Evolutionary conservation across 106 monocot species (phyloP).

Genomic region (Acanthochlamys bracteata): DNA sequence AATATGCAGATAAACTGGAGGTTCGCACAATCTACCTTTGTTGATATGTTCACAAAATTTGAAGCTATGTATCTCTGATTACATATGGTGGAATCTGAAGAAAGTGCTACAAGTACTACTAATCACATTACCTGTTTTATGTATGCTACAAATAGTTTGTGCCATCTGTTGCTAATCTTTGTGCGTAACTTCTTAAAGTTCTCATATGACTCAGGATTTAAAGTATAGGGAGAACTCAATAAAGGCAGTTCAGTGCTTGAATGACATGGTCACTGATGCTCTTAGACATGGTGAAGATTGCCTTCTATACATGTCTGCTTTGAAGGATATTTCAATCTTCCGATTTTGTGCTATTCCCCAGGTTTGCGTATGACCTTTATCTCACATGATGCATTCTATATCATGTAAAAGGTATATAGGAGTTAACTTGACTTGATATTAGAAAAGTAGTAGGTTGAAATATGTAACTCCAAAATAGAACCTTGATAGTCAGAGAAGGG

Average conservation of each 20-base stretch:
- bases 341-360: conserved; percentile 98
- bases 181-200: neutral
- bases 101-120: too few relatives aligned
- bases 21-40: conserved; percentile 19
- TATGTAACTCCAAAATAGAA: too few relatives aligned
- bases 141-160: neutral
- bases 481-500: too few relatives aligned
- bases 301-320: conserved; percentile 67
- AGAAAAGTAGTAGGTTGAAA: too few relatives aligned
- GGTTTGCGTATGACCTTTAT: conserved; percentile 25
- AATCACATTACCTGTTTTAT: too few relatives aligned
- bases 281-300: conserved; percentile 83
- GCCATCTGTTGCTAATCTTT: neutral
- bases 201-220: conserved; percentile 51
- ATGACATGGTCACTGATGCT: conserved; percentile 95
- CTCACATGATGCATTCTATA: neutral
- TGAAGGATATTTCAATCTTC: conserved; percentile 59
- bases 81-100: too few relatives aligned
- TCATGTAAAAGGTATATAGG: neutral
- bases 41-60: neutral
- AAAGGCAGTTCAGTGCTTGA: conserved; percentile 86
- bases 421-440: neutral
- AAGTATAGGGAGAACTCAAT: conserved; percentile 68
- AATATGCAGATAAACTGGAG: conserved; percentile 95
- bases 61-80: neutral